These are phyloP conservation scores for Ogataea sp. DNA, from an alignment of 805 yeast genomes.

Conservation along the genomic window DNA sequence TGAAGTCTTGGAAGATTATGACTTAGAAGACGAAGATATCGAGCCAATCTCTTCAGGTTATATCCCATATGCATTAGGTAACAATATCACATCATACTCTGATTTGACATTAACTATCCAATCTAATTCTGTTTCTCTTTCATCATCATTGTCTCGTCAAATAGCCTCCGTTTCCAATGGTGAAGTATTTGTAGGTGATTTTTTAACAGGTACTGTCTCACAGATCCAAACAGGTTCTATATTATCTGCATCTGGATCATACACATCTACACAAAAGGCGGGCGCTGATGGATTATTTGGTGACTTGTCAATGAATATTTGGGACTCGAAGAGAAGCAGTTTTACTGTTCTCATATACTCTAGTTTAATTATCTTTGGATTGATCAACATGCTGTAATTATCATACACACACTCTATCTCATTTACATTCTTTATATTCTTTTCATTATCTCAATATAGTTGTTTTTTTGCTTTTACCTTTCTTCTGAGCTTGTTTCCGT, in stretches of 20 bases:
- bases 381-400: neutral
- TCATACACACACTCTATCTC: too few species aligned
- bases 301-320: neutral
- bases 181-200: conserved; percentile 15
- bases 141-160: conserved; percentile 5
- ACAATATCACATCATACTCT: conserved; percentile 14
- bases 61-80: conserved; percentile 23
- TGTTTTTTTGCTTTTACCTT: too few species aligned
- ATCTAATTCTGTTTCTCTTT: conserved; percentile 7
- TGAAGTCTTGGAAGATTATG: neutral
- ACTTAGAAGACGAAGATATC: neutral
- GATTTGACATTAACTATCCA: conserved; percentile 20
- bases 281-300: neutral
- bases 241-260: neutral
- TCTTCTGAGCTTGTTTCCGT: too few species aligned
- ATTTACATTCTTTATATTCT: too few species aligned
- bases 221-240: conserved; percentile 1
- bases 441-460: too few species aligned
- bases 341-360: neutral
- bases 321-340: neutral
- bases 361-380: neutral
- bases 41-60: conserved; percentile 16
- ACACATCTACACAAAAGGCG: neutral
- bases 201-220: neutral
- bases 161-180: conserved; percentile 20